Conservation (phyloP, 257 asterid species). For the Solanum ossicruentum region DNA sequence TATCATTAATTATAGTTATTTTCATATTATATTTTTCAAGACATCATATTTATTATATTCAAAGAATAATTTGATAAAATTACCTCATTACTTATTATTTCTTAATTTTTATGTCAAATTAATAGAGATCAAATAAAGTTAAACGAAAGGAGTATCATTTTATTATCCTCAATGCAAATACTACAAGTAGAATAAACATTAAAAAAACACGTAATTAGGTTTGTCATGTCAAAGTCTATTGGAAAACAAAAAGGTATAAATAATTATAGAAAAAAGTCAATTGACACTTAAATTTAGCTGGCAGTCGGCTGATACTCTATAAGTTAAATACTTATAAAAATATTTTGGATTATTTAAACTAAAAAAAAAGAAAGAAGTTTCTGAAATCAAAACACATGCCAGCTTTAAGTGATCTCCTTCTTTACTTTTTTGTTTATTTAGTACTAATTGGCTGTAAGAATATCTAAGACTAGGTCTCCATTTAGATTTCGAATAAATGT, state of each 20-base stretch:
- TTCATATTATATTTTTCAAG: no score
- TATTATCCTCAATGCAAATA: not conserved
- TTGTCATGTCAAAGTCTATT: not conserved
- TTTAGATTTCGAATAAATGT: not conserved
- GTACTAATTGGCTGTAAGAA: not conserved
- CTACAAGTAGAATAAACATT: not conserved
- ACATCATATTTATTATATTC: no score
- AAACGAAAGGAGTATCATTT: not conserved
- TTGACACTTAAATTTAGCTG: not conserved
- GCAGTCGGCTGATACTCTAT: not conserved
- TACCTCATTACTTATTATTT: no score
- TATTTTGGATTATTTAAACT: not conserved
- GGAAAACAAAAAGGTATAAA: not conserved
- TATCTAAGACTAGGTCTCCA: not conserved
- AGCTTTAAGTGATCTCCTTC: not conserved
- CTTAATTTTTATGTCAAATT: fast-evolving
- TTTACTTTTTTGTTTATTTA: not conserved
- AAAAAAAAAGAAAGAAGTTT: not conserved
- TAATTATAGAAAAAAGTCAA: not conserved
- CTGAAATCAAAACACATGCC: not conserved
- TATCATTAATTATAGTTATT: no score
- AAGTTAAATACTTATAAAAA: not conserved
- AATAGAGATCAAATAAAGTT: no score
- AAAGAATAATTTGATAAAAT: no score
- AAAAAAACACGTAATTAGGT: not conserved